Evolutionary conservation across 2,329 filamentous ascomycete genomes (phyloP), one percentile per base, ranked within the genome.

Genomic region (Alternaria incomplexa): DNA sequence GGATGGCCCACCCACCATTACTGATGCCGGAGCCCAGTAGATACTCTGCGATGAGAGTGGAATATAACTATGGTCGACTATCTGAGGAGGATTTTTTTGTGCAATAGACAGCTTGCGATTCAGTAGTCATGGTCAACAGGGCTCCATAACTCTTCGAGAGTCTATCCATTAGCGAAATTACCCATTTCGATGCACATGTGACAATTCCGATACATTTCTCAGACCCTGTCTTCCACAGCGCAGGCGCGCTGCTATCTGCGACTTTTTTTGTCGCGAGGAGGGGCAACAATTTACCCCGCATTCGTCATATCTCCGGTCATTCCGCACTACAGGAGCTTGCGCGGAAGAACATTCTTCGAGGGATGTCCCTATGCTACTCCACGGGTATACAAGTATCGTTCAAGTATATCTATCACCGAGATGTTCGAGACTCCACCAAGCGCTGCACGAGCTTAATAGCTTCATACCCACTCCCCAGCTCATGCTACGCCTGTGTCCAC

Each of bases 1-100:
- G 79, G 62, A 68, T n/a, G 84, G 84, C 75, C 74, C 79, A 26
- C 86, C 86, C 61, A 85, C 82, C 75, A 89, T 89, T 74, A 80
- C 83, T 63, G 78, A 79, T 67, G 79, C 80, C 69, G 87, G 86
- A 75, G 79, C 81, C 73, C 56, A 73, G 57, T 85, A 85, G 80
- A 77, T 63, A 57, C 45, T 17, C 55, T 20, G 32, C 12, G 20
- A 12, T n/a, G 40, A 20, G 36, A 32, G 45, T 28, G 46, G 45
- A 46, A 52, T 26, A 32, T 22, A 30, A 25, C 52, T 30, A 36
- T 9, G 6, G 15, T 17, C 32, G 46, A 13, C 17, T n/a, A 30
- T 53, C 9, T 44, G 17, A 43, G 40, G 9, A 45, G 36, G 17
- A 12, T 5, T 20, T 56, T 36, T 54, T 36, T 30, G 47, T 22